Conservation (phyloP, 2,329 filamentous ascomycete genomes). For the Colletotrichum noveboracense region DNA sequence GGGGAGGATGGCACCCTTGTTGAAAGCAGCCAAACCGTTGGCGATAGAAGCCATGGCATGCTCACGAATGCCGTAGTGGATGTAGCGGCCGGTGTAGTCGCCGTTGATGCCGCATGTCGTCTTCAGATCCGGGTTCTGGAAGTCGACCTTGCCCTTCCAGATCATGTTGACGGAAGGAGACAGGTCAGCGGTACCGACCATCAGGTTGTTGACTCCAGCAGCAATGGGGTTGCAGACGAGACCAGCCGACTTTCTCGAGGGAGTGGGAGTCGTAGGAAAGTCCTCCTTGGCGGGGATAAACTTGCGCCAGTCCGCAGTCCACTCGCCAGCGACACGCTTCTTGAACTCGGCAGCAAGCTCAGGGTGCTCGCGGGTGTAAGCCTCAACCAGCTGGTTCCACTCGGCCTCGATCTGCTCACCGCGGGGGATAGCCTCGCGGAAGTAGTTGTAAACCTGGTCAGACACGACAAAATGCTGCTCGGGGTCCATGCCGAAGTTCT, state of each 20-base stretch:
- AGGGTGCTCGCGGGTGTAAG: slow-evolving; percentile 50
- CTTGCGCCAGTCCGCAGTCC: slow-evolving; percentile 52
- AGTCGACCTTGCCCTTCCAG: slow-evolving; percentile 57
- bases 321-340: slow-evolving; percentile 50
- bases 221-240: slow-evolving; percentile 57
- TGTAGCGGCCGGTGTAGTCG: slow-evolving; percentile 58
- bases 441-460: slow-evolving; percentile 56
- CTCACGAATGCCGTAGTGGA: slow-evolving; percentile 66
- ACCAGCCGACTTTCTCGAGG: slow-evolving; percentile 55
- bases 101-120: slow-evolving; percentile 58
- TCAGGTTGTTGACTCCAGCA: slow-evolving; percentile 48
- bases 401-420: slow-evolving; percentile 50
- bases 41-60: slow-evolving; percentile 65
- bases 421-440: slow-evolving; percentile 46
- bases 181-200: slow-evolving; percentile 60
- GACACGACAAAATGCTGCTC: slow-evolving; percentile 39
- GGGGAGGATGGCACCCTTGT: slow-evolving; percentile 59
- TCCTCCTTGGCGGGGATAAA: slow-evolving; percentile 49
- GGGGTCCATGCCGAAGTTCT: slow-evolving; percentile 36
- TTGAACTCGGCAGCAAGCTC: slow-evolving; percentile 55
- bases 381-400: slow-evolving; percentile 48
- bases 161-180: slow-evolving; percentile 61
- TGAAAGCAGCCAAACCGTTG: slow-evolving; percentile 64
- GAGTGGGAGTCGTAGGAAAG: slow-evolving; percentile 51
- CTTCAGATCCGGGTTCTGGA: slow-evolving; percentile 46